Percentiles rank a stretch among this genome's conserved stretches.
phyloP scores from a whole-genome alignment of 371 early-diverging fungal species.

The Mucor lusitanicus region DNA sequence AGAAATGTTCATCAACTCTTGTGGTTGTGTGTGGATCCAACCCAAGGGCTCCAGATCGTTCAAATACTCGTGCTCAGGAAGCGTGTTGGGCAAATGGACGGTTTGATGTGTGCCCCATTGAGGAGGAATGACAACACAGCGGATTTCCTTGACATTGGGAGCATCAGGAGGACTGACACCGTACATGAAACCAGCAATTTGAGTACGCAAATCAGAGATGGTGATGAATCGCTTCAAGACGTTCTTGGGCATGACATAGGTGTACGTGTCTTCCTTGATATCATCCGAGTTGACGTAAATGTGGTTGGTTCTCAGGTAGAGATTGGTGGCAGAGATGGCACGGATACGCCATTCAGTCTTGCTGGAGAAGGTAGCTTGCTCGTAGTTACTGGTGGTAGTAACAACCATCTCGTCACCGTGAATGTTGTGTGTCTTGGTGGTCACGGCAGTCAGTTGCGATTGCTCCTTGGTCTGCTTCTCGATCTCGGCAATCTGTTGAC shows the following conservation, averaged over 20 bases:
- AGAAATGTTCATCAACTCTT: constrained; percentile 87
- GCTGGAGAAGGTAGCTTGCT: constrained; percentile 94
- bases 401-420: constrained; percentile 98
- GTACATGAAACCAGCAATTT: constrained; percentile 94
- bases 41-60: constrained; percentile 94
- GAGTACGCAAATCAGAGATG: constrained; percentile 93
- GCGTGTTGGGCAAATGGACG: constrained; percentile 86
- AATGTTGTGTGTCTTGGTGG: constrained; percentile 95
- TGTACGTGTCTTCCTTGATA: constrained; percentile 86
- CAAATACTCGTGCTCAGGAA: constrained; percentile 92
- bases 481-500: constrained; percentile 97
- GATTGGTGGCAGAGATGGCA: constrained; percentile 93
- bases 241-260: constrained; percentile 97
- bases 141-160: constrained; percentile 95
- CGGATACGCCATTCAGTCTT: constrained; percentile 99
- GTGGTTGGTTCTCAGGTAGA: constrained; percentile 94
- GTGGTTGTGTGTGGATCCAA: constrained; percentile 97
- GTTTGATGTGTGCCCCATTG: constrained; percentile 96
- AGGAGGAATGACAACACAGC: constrained; percentile 93
- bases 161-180: constrained; percentile 93
- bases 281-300: constrained; percentile 95
- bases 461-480: constrained; percentile 94
- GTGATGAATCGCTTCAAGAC: constrained; percentile 94
- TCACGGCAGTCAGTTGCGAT: constrained; percentile 92
- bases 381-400: constrained; percentile 97